phyloP scores from a whole-genome alignment of 2,329 filamentous ascomycete genomes.

The Monilinia fructicola region DNA sequence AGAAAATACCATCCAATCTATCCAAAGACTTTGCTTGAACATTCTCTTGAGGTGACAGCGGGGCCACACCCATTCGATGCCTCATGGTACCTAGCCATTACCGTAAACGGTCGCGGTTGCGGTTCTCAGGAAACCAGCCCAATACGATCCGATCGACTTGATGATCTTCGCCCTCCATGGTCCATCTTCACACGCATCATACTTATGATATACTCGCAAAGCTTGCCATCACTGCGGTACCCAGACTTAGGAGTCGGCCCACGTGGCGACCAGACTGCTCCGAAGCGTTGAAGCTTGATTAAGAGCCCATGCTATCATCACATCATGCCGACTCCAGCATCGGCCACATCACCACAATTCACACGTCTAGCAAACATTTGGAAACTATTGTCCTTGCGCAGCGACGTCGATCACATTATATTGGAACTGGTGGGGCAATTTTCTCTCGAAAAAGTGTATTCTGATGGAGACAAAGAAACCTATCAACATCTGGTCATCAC shows the following conservation, averaged over 20 bases:
- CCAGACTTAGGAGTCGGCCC: conserved; percentile 24
- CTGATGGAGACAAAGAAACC: conserved; percentile 40
- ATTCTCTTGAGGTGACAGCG: conserved; percentile 15
- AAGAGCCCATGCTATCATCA: conserved; percentile 22
- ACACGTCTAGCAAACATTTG: conserved; percentile 42
- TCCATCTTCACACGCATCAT: conserved; percentile 15
- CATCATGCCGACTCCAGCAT: conserved; percentile 37
- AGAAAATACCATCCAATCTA: not conserved
- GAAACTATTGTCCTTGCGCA: conserved; percentile 43
- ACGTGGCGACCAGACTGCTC: conserved; percentile 25
- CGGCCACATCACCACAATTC: conserved; percentile 43
- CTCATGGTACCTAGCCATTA: conserved; percentile 21
- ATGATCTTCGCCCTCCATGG: conserved; percentile 23
- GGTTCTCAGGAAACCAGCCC: conserved; percentile 14
- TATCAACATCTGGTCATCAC: conserved; percentile 44
- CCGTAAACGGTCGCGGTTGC: conserved; percentile 21
- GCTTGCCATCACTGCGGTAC: conserved; percentile 23
- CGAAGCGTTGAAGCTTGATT: conserved; percentile 19
- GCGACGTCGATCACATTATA: conserved; percentile 46
- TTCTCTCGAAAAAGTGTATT: conserved; percentile 46
- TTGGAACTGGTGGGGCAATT: conserved; percentile 46
- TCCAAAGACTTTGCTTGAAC: conserved; percentile 10
- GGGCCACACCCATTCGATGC: conserved; percentile 2
- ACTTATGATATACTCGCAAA: conserved; percentile 22
- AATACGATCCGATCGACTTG: conserved; percentile 20